These are phyloP conservation scores for Hypoxylon sp. DNA, from an alignment of 2,329 filamentous ascomycete genomes.

Conservation along the genomic window DNA sequence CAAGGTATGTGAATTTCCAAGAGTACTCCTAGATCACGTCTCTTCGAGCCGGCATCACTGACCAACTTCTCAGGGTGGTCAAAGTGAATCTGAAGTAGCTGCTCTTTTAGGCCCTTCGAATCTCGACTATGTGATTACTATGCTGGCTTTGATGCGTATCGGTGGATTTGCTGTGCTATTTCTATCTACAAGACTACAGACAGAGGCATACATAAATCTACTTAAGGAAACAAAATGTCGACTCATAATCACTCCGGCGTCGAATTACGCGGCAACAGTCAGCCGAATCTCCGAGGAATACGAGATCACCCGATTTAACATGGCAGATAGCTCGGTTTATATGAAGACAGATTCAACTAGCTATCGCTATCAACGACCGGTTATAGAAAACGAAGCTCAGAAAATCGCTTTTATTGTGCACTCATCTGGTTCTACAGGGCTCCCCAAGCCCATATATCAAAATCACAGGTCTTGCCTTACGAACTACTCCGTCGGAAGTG, in stretches of 20 bases:
- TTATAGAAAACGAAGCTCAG: conserved; percentile 38
- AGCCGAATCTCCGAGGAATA: conserved; percentile 9
- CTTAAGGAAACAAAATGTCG: conserved; percentile 54
- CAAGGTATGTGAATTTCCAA: conserved; percentile 10
- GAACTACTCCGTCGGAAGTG: conserved; percentile 51
- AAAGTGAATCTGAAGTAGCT: conserved; percentile 47
- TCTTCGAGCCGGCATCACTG: background rate
- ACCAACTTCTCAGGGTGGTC: background rate
- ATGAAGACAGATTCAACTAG: conserved; percentile 16
- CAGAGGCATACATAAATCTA: conserved; percentile 57
- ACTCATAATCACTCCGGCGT: conserved; percentile 42
- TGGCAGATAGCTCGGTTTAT: conserved; percentile 27
- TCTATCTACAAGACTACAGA: conserved; percentile 59
- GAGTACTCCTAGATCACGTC: background rate
- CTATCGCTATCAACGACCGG: conserved; percentile 32
- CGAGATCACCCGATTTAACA: conserved; percentile 10
- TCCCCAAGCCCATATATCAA: conserved; percentile 70
- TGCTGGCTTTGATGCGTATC: conserved; percentile 60
- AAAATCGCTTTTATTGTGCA: conserved; percentile 53
- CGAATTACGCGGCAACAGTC: conserved; percentile 4
- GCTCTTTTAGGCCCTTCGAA: conserved; percentile 58
- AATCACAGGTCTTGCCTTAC: conserved; percentile 58
- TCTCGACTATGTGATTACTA: conserved; percentile 58
- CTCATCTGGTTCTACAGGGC: conserved; percentile 66
- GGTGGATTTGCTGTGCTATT: conserved; percentile 62